Base-by-base conservation (phyloP, 768 basidiomycete species). In the Podaxis mareebaensis region DNA sequence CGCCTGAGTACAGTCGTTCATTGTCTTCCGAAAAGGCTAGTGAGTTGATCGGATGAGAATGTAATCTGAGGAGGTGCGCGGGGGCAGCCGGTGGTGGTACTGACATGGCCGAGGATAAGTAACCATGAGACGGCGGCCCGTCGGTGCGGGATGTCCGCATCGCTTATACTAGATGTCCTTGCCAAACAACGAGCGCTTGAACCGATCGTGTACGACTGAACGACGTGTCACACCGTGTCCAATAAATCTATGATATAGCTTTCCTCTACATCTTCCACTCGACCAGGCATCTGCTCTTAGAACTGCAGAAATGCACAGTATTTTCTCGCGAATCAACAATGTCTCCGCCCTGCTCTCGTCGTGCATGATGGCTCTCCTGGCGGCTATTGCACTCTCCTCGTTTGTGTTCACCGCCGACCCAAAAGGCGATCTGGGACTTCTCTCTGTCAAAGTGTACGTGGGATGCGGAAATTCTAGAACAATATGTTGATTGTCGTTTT, bases 1-100 rank as follows among this genome's bases (percentile, higher is more conserved):
- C 96, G 3, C 90, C 95, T 6, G 96, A 93, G 75, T 94, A 96
- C 4, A 99, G 76, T 17, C 92, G 79, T 65, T 91, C 85, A 70
- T 94, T 93, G 71, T 91, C 85, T 3, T 77, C 67, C 0, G 93
- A 92, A 69, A 94, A 77, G 49, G 75, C 79, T 39, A 96, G 60
- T 0, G 84, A 76, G 59, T 77, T 84, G 58, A 96, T 74, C 15
- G 89, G 82, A 3, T 85, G 77, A 0, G 81, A 77, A 71, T 98
- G 96, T 2, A 83, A 78, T 11, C 96, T 88, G 28, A 97, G 77
- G 22, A 93, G 77, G 67, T 95, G 92, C 3, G 83, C 77, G 0
- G 95, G 96, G 3, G 83, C 74, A 7, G 88, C 83, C 22, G 85
- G 75, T 58, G 76, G 72, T 57, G 70, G 69, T 52, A 65, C 64